Percentiles rank a stretch among this genome's conserved stretches.
Conservation (phyloP, 2,329 filamentous ascomycete genomes). For the Arthrinium puccinioides region DNA sequence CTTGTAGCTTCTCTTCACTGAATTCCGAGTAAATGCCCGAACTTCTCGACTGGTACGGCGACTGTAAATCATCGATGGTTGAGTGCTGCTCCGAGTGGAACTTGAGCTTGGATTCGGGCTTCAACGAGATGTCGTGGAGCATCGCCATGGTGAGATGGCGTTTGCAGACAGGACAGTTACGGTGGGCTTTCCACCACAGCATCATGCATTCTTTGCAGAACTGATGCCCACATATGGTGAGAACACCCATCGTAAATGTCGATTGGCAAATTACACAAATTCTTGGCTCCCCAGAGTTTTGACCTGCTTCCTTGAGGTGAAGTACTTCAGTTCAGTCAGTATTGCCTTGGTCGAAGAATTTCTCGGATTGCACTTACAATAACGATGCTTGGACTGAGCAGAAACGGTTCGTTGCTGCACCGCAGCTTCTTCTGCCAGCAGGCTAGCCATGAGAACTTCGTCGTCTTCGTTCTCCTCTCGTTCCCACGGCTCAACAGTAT, state of each 20-base stretch:
- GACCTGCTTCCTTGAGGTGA: conserved; percentile 49
- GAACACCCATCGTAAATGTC: conserved; percentile 66
- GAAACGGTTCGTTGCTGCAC: conserved; percentile 52
- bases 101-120: conserved; percentile 59
- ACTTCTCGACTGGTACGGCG: conserved; percentile 19
- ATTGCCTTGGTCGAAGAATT: no score
- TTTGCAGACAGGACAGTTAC: conserved; percentile 83
- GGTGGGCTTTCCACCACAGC: conserved; percentile 67
- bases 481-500: conserved; percentile 72
- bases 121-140: conserved; percentile 80
- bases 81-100: conserved; percentile 51
- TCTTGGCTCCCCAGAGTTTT: conserved; percentile 54
- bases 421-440: conserved; percentile 37
- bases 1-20: conserved; percentile 59
- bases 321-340: conserved; percentile 32
- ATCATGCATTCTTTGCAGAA: conserved; percentile 86
- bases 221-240: conserved; percentile 85
- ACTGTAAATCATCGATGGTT: not conserved
- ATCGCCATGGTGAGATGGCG: conserved; percentile 55
- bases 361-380: conserved; percentile 41
- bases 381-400: conserved; percentile 67
- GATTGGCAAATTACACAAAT: conserved; percentile 84
- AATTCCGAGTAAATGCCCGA: conserved; percentile 71
- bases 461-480: conserved; percentile 47
- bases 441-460: conserved; percentile 28